phyloP scores from a whole-genome alignment of 495 filamentous ascomycete species.

The Penicillium antarcticum region DNA sequence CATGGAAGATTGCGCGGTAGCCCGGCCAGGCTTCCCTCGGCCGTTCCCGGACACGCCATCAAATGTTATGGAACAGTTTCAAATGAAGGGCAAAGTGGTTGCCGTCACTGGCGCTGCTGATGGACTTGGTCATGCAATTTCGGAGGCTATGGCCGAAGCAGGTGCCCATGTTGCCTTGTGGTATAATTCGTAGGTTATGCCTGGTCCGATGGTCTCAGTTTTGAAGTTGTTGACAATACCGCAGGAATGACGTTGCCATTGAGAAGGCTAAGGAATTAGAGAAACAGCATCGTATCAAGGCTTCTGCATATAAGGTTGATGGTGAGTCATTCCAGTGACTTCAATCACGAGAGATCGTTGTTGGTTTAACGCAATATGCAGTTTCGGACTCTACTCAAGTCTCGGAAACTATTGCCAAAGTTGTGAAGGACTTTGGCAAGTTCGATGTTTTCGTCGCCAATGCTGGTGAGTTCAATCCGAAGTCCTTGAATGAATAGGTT shows the following conservation, averaged over 20 bases:
- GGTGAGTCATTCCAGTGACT: conserved; percentile 11
- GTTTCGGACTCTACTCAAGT: conserved; percentile 37
- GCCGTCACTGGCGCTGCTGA: conserved; percentile 35
- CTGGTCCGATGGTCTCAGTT: neutral
- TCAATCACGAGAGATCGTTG: neutral
- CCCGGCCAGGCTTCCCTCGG: conserved; percentile 36
- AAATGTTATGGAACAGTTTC: conserved; percentile 44
- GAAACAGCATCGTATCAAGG: conserved; percentile 29
- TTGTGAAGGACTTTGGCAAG: conserved; percentile 42
- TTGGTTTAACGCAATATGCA: neutral
- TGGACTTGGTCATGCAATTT: conserved; percentile 33
- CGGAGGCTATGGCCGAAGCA: conserved; percentile 35
- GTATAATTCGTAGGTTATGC: conserved; percentile 37
- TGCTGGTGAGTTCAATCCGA: conserved; percentile 6
- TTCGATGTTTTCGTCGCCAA: conserved; percentile 51
- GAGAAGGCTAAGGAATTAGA: conserved; percentile 30
- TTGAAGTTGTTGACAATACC: neutral
- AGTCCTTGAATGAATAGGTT: neutral
- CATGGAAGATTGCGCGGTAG: conserved; percentile 29
- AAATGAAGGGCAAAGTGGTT: conserved; percentile 38
- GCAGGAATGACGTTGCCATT: conserved; percentile 32
- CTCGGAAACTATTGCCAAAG: conserved; percentile 26
- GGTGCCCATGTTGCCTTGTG: conserved; percentile 31
- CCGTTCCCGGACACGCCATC: conserved; percentile 39
- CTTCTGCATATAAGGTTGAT: conserved; percentile 39